Percentiles rank a stretch among this genome's conserved stretches.
Evolutionary conservation across 305 asterid species (phyloP).

Genomic region (Solanum hybrid): DNA sequence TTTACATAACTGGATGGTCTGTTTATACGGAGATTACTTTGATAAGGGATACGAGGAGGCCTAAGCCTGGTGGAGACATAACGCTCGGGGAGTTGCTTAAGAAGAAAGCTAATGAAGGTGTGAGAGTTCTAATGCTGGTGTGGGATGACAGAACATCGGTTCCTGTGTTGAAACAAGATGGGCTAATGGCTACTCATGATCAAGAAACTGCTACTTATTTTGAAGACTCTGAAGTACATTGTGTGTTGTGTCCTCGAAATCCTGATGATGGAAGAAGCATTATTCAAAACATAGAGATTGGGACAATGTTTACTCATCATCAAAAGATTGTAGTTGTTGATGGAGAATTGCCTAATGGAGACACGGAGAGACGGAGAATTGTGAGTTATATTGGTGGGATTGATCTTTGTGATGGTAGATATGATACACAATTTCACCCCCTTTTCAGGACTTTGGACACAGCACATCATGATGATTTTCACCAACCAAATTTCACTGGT

Average conservation of each 20-base stretch:
- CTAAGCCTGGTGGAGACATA: constrained; percentile 34
- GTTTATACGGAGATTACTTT: constrained; percentile 41
- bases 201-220: constrained; percentile 36
- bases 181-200: constrained; percentile 53
- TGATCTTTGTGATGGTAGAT: constrained; percentile 50
- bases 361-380: constrained; percentile 18
- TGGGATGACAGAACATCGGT: constrained; percentile 57
- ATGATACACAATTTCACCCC: constrained; percentile 42
- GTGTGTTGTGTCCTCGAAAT: constrained; percentile 53
- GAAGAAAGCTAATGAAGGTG: constrained; percentile 41
- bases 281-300: constrained; percentile 32
- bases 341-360: constrained; percentile 22
- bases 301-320: constrained; percentile 54
- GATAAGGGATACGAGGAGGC: constrained; percentile 33
- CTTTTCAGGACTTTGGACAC: constrained; percentile 38
- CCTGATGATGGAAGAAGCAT: constrained; percentile 48
- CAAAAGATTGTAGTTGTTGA: constrained; percentile 51
- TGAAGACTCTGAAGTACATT: constrained; percentile 23
- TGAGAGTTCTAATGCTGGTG: constrained; percentile 39
- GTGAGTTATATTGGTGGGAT: constrained; percentile 46
- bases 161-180: constrained; percentile 27
- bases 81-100: constrained; percentile 37
- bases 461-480: constrained; percentile 42
- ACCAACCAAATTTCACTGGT: constrained; percentile 35
- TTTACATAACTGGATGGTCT: constrained; percentile 52